Evolutionary conservation across 2,329 filamentous ascomycete genomes (phyloP).

Genomic region (Chalaropsis ovoidea): DNA sequence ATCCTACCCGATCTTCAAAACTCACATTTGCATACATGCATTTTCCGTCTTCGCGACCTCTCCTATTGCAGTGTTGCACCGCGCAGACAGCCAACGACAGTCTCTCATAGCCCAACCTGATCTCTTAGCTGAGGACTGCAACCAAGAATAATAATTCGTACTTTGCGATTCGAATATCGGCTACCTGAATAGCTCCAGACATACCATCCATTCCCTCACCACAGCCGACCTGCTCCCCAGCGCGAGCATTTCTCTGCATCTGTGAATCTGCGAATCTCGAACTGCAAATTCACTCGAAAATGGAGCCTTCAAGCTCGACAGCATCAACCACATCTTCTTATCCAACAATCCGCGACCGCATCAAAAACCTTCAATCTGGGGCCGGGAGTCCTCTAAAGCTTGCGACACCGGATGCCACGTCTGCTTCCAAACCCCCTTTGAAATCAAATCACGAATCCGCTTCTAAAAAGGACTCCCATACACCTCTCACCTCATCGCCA

Average conservation of each 20-base stretch:
- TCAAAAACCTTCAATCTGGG: conserved; percentile 8
- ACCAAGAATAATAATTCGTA: neutral
- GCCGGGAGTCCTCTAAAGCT: neutral
- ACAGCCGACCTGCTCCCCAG: neutral
- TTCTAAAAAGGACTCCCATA: neutral
- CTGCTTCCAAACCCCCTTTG: neutral
- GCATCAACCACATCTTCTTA: neutral
- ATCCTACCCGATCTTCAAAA: neutral
- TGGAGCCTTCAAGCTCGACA: neutral
- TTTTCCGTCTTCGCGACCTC: too few species aligned
- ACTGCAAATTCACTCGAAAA: neutral
- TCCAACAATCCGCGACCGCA: neutral
- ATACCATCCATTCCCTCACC: neutral
- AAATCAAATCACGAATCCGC: neutral
- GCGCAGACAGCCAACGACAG: neutral
- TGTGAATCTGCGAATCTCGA: neutral
- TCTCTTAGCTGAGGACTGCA: neutral
- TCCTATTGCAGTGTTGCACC: too few species aligned
- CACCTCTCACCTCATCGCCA: neutral
- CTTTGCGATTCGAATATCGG: neutral
- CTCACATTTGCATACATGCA: too few species aligned
- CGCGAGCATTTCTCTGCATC: too few species aligned
- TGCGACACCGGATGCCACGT: neutral
- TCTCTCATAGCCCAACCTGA: conserved; percentile 14
- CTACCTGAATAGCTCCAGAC: neutral